Evolutionary conservation across 2,329 filamentous ascomycete genomes (phyloP).

Genomic region (Colletotrichum liaoningense): DNA sequence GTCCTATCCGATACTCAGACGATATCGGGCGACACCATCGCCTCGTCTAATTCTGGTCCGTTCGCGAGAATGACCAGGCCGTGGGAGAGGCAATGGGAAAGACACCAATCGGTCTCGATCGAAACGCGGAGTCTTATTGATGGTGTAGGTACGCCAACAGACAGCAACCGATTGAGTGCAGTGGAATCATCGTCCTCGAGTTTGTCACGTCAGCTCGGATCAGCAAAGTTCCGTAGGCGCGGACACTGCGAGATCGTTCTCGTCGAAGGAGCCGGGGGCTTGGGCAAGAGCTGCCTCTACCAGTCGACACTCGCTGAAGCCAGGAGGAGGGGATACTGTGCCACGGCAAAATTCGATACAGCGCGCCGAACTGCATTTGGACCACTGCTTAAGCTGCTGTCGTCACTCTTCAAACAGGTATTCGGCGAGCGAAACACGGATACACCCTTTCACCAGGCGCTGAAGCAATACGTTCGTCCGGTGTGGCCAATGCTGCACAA

Average conservation of each 20-base stretch:
- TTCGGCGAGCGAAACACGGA: constrained; percentile 76
- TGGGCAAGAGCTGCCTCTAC: constrained; percentile 75
- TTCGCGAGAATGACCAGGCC: constrained; percentile 53
- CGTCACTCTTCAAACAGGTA: constrained; percentile 74
- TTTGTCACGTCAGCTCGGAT: constrained; percentile 65
- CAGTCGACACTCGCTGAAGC: constrained; percentile 72
- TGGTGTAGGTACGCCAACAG: constrained; percentile 49
- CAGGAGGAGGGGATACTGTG: constrained; percentile 71
- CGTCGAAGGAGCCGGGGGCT: constrained; percentile 70
- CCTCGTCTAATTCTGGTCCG: constrained; percentile 56
- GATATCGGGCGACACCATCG: constrained; percentile 57
- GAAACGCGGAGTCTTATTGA: constrained; percentile 62
- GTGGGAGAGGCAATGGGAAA: constrained; percentile 69
- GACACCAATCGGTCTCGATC: constrained; percentile 61
- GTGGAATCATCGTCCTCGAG: constrained; percentile 60
- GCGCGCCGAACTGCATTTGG: constrained; percentile 71
- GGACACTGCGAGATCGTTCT: constrained; percentile 74
- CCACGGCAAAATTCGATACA: constrained; percentile 74
- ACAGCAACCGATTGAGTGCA: constrained; percentile 55
- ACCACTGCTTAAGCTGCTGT: constrained; percentile 72
- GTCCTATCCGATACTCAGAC: constrained; percentile 53
- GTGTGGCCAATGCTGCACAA: constrained; percentile 74
- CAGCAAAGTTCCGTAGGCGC: constrained; percentile 68
- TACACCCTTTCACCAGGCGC: constrained; percentile 69
- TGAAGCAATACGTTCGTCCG: constrained; percentile 72